Evolutionary conservation across 495 filamentous ascomycete species (phyloP).

Genomic region (Penicillium paradoxum): DNA sequence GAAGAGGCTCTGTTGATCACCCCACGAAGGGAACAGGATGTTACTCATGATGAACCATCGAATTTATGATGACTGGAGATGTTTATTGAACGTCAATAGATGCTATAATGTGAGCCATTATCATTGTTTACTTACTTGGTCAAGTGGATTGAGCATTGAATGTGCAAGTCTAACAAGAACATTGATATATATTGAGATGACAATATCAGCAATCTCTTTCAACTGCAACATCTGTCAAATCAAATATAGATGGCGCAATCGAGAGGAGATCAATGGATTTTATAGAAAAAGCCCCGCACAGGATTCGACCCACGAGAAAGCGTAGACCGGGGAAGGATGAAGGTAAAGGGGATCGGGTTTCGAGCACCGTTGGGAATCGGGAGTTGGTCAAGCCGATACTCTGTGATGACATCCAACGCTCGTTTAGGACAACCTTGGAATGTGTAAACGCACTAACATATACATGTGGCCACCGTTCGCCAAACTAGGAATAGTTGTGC

Average conservation of each 20-base stretch:
- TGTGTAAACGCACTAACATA: background rate
- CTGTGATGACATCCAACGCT: conserved; percentile 8
- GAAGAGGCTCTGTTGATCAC: conserved; percentile 28
- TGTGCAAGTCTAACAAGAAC: background rate
- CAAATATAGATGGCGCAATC: background rate
- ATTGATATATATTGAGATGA: background rate
- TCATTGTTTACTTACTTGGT: background rate
- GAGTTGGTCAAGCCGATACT: conserved; percentile 1
- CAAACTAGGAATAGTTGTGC: background rate
- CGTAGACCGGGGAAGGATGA: background rate
- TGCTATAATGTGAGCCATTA: background rate
- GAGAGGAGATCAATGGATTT: conserved; percentile 8
- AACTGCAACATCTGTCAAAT: background rate
- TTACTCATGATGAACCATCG: conserved; percentile 22
- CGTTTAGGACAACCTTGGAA: background rate
- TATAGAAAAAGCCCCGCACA: conserved; percentile 8
- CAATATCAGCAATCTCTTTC: background rate
- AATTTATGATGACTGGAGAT: background rate
- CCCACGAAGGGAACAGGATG: conserved; percentile 26
- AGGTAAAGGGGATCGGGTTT: background rate
- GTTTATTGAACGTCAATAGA: background rate
- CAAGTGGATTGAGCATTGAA: background rate
- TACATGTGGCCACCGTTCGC: conserved; percentile 17
- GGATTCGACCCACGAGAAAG: conserved; percentile 8
- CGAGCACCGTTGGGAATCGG: background rate